Conservation (phyloP, 371 early-diverging fungal species). For the Globomyces sp. region DNA sequence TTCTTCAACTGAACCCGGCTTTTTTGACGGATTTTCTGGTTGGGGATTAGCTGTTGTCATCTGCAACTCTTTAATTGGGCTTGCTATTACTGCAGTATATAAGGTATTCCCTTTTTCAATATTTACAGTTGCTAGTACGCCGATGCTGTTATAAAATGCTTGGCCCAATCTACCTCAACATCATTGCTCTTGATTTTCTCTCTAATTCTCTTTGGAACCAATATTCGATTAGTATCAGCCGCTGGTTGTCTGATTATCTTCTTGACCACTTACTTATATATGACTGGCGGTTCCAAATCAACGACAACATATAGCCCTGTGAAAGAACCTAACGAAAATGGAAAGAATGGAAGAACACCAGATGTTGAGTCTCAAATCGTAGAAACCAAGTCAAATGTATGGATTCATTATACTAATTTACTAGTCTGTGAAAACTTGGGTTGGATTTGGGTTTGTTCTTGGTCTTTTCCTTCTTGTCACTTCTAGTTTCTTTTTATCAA, state of each 20-base stretch:
- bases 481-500: too few species aligned
- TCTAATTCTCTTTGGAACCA: slow-evolving; percentile 5
- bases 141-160: neutral
- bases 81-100: slow-evolving; percentile 9
- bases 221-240: neutral
- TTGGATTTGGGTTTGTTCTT: too few species aligned
- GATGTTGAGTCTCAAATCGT: too few species aligned
- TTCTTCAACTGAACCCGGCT: neutral
- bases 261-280: neutral
- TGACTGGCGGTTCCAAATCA: neutral
- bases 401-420: too few species aligned
- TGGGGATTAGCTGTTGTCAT: neutral
- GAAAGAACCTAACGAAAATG: too few species aligned
- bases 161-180: slow-evolving; percentile 1
- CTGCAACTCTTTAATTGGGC: slow-evolving; percentile 2
- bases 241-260: slow-evolving; percentile 8
- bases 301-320: too few species aligned
- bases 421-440: too few species aligned
- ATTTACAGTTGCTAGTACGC: neutral
- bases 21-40: neutral
- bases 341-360: too few species aligned
- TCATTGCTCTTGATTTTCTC: neutral
- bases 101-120: neutral
- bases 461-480: too few species aligned
- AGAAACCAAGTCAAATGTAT: too few species aligned